Evolutionary conservation across 1,284 basidiomycete species (phyloP).

Genomic region (Meripilus lineatus): DNA sequence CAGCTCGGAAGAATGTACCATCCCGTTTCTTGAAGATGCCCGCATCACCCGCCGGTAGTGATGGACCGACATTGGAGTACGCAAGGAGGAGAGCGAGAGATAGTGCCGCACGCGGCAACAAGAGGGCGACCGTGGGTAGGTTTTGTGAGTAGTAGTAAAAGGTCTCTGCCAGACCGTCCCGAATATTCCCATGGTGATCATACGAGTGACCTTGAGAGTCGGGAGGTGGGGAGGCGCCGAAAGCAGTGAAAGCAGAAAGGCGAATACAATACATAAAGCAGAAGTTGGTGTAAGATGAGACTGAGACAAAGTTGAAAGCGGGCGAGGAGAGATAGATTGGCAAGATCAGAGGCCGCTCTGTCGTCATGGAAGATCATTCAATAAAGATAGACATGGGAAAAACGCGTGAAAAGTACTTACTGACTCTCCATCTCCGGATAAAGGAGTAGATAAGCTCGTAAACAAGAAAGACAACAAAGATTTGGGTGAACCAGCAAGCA

Average conservation of each 20-base stretch:
- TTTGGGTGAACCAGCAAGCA: slow-evolving; percentile 72
- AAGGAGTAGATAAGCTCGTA: slow-evolving; percentile 82
- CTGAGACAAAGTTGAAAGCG: slow-evolving; percentile 64
- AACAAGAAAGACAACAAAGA: slow-evolving; percentile 69
- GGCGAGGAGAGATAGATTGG: slow-evolving; percentile 80
- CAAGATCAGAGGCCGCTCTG: slow-evolving; percentile 75
- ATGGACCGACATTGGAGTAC: slow-evolving; percentile 50
- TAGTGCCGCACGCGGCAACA: slow-evolving; percentile 77
- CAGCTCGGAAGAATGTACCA: slow-evolving; percentile 61
- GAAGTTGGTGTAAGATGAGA: slow-evolving; percentile 78
- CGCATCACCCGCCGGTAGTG: slow-evolving; percentile 42
- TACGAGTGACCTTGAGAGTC: slow-evolving; percentile 31
- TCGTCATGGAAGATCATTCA: slow-evolving; percentile 5
- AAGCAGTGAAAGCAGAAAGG: slow-evolving; percentile 49
- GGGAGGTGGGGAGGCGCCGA: slow-evolving; percentile 46
- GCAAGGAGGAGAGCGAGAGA: slow-evolving; percentile 63
- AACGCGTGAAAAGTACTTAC: slow-evolving; percentile 45
- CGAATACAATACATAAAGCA: slow-evolving; percentile 79
- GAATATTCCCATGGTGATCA: slow-evolving; percentile 46
- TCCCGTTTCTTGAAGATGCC: slow-evolving; percentile 50
- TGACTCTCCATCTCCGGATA: slow-evolving; percentile 74
- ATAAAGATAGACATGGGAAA: slow-evolving; percentile 5
- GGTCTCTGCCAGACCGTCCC: slow-evolving; percentile 71
- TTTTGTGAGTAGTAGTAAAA: slow-evolving; percentile 79
- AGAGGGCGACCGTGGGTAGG: slow-evolving; percentile 65